phyloP scores from a whole-genome alignment of 208 protist genomes.

The Trypanosoma lewisi region DNA sequence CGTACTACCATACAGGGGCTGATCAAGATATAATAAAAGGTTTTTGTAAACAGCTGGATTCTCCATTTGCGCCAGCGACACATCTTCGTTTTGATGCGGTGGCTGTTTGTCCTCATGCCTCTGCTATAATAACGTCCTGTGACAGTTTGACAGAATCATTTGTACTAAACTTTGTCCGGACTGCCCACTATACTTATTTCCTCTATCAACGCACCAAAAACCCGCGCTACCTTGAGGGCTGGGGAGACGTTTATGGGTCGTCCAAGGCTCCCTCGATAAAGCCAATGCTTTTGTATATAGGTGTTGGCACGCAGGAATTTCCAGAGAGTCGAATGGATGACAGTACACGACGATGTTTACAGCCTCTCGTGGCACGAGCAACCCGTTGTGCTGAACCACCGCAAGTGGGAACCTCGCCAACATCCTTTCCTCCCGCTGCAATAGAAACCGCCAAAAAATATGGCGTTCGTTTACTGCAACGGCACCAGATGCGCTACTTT shows the following conservation, averaged over 20 bases:
- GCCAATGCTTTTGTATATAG: slow-evolving; percentile 21
- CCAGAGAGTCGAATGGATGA: slow-evolving; percentile 7
- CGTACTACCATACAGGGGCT: slow-evolving; percentile 6
- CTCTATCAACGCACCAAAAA: slow-evolving; percentile 14
- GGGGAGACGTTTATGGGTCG: slow-evolving; percentile 17
- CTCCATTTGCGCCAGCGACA: slow-evolving; percentile 10
- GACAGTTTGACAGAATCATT: slow-evolving; percentile 19
- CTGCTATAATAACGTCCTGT: slow-evolving; percentile 22
- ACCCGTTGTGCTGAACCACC: slow-evolving; percentile 7
- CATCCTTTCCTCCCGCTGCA: background rate
- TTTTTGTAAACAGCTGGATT: slow-evolving; percentile 10
- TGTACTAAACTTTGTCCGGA: slow-evolving; percentile 22
- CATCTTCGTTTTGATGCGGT: slow-evolving; percentile 21
- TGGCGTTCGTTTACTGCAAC: slow-evolving; percentile 17
- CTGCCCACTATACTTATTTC: slow-evolving; percentile 20
- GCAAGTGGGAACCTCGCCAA: background rate
- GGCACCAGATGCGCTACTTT: slow-evolving; percentile 23
- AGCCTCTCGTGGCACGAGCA: background rate
- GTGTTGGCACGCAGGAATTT: slow-evolving; percentile 26
- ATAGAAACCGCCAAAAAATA: background rate
- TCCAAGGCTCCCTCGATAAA: background rate
- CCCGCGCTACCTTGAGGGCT: slow-evolving; percentile 6
- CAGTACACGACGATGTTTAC: slow-evolving; percentile 5
- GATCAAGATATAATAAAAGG: slow-evolving; percentile 20
- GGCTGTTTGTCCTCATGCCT: slow-evolving; percentile 14